Evolutionary conservation across 2,329 filamentous ascomycete genomes (phyloP).

Genomic region (Ascochyta koolunga): DNA sequence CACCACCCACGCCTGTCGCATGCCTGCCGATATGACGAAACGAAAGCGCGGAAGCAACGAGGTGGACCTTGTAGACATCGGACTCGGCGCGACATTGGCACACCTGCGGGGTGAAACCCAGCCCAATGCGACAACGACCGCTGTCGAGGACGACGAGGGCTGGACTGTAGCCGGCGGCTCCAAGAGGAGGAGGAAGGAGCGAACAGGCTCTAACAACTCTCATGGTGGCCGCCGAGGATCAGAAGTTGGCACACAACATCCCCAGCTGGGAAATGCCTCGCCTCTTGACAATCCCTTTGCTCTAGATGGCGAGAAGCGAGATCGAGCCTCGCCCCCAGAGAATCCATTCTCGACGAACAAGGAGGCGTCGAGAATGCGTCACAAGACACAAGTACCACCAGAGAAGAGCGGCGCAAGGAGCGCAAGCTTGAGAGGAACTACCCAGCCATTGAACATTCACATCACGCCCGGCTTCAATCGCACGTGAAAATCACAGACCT

Average conservation of each 20-base stretch:
- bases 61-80: constrained; percentile 26
- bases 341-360: constrained; percentile 30
- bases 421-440: constrained; percentile 43
- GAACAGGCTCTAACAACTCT: constrained; percentile 11
- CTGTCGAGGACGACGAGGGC: constrained; percentile 27
- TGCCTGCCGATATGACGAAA: constrained; percentile 35
- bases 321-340: constrained; percentile 11
- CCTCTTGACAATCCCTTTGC: constrained; percentile 25
- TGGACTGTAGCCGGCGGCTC: constrained; percentile 38
- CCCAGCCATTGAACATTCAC: constrained; percentile 57
- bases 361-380: constrained; percentile 1
- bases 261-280: not conserved
- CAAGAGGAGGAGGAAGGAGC: constrained; percentile 33
- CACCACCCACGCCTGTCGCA: constrained; percentile 8
- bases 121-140: constrained; percentile 15
- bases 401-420: constrained; percentile 36
- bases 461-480: constrained; percentile 60
- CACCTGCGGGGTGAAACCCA: constrained; percentile 29
- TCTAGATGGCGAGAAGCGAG: constrained; percentile 16
- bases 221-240: constrained; percentile 8
- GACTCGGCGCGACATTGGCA: constrained; percentile 40
- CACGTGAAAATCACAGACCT: constrained; percentile 64
- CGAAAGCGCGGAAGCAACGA: constrained; percentile 34
- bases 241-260: not conserved
- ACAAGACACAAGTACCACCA: constrained; percentile 15